Evolutionary conservation across 768 basidiomycete species (phyloP), one percentile per base, ranked within the genome.

Genomic region (Trametes cubensis): DNA sequence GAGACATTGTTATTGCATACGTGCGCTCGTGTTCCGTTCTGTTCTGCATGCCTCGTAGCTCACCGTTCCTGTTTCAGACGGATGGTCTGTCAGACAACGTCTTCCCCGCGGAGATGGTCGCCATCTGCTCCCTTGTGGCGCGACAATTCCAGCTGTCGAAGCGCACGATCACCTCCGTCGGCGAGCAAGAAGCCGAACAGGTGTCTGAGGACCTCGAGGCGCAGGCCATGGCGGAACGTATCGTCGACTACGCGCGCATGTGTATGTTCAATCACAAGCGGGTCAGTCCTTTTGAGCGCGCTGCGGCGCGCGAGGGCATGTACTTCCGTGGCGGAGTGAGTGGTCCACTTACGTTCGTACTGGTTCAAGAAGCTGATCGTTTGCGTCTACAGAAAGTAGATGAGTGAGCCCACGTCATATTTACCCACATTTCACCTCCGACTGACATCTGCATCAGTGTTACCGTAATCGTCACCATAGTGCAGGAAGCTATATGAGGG

Each of bases 201-300:
- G 80, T 78, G 4, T 68, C 83, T 1, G 90, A 91, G 63, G 82
- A 83, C 40, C 73, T 78, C 34, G 84, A 85, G 69, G 88, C 85
- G 2, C 86, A 92, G 69, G 75, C 76, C 15, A 87, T 94, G 72
- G 88, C 92, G 7, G 85, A 92, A 67, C 82, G 85, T 21, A 77
- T 92, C 52, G 84, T 92, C 3, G 81, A 87, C 38, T 88, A 89
- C 67, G 83, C 92, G 3, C 80, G 78, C 61, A 73, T 77, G 26
- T 90, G 88, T 70, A 93, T 94, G 92, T 76, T 74, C 62, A 86
- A 84, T 69, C 82, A 80, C 63, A 79, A 75, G 56, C 77, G 86
- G 66, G 78, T 83, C 30, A 90, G 87, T 72, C 92, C 92, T 2
- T 94, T 93, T 66, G 85, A 90, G 74, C 82, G 88, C 84, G 71